A percentile compares a stretch with the other conserved stretches of the same genome.
phyloP scores from a whole-genome alignment of 768 basidiomycete species.

The Suillus lakei region DNA sequence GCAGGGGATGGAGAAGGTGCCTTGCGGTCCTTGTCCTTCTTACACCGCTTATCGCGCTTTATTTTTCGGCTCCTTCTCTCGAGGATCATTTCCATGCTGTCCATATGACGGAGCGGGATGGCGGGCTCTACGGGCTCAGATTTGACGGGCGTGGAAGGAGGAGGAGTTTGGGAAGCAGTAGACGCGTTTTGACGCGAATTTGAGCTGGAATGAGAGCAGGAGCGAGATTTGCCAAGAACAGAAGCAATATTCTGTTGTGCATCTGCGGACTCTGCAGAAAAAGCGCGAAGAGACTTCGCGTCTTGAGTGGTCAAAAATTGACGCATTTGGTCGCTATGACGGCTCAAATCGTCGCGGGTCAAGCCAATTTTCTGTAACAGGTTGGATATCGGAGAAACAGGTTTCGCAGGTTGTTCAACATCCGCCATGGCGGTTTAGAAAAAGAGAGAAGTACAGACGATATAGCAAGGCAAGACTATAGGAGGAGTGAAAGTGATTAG shows the following conservation, averaged over 20 bases:
- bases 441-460: background rate
- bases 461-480: slow-evolving; percentile 4
- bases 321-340: slow-evolving; percentile 81
- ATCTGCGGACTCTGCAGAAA: slow-evolving; percentile 38
- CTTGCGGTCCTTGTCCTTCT: slow-evolving; percentile 54
- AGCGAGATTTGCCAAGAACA: slow-evolving; percentile 46
- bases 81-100: slow-evolving; percentile 79
- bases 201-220: slow-evolving; percentile 45
- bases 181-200: slow-evolving; percentile 57
- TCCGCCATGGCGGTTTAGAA: slow-evolving; percentile 24
- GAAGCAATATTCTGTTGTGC: slow-evolving; percentile 41
- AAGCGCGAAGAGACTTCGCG: slow-evolving; percentile 49
- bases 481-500: slow-evolving; percentile 1
- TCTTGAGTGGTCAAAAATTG: slow-evolving; percentile 69
- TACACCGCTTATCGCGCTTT: slow-evolving; percentile 52
- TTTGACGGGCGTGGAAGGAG: slow-evolving; percentile 66
- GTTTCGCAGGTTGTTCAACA: slow-evolving; percentile 26
- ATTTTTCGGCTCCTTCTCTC: slow-evolving; percentile 67
- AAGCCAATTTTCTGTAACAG: slow-evolving; percentile 74
- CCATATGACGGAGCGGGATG: slow-evolving; percentile 60
- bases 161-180: slow-evolving; percentile 38
- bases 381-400: slow-evolving; percentile 70
- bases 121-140: slow-evolving; percentile 57
- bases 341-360: slow-evolving; percentile 74
- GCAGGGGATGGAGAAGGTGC: slow-evolving; percentile 58